phyloP scores from a whole-genome alignment of 225 moss, liverwort and hornwort species.

The Lunularia cruciata region DNA sequence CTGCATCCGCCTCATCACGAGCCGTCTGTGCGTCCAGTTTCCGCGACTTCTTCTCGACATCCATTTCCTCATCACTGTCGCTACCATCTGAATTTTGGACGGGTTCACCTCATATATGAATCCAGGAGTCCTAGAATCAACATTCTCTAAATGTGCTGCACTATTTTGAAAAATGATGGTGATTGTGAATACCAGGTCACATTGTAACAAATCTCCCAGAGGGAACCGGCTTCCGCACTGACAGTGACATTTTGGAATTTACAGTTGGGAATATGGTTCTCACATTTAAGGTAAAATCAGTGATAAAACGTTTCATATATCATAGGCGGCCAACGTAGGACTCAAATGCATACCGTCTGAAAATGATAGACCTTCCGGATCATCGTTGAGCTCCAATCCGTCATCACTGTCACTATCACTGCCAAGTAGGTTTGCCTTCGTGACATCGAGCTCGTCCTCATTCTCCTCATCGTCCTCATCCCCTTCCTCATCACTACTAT shows the following conservation, averaged over 20 bases:
- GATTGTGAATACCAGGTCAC: no score
- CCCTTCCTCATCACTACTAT: constrained; percentile 61
- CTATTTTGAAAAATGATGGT: no score
- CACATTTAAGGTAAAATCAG: background rate
- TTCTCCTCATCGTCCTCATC: constrained; percentile 37
- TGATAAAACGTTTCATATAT: background rate
- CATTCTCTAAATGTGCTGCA: no score
- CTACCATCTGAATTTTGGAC: constrained; percentile 37
- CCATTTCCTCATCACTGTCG: constrained; percentile 75
- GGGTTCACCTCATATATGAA: background rate
- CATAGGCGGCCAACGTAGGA: background rate
- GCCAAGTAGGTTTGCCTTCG: background rate
- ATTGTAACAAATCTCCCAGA: background rate
- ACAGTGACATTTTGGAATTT: background rate
- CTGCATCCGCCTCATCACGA: constrained; percentile 72
- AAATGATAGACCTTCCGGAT: constrained; percentile 27
- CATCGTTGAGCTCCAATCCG: constrained; percentile 31
- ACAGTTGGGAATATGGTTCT: background rate
- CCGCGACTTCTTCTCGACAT: constrained; percentile 87
- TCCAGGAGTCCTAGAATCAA: no score
- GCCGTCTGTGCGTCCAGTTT: constrained; percentile 65
- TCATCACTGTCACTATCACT: constrained; percentile 21
- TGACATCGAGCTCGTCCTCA: constrained; percentile 24
- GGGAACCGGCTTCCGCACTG: background rate
- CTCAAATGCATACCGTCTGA: constrained; percentile 32